Conservation (phyloP, 1,284 basidiomycete genomes). For the Albatrellus sp. region DNA sequence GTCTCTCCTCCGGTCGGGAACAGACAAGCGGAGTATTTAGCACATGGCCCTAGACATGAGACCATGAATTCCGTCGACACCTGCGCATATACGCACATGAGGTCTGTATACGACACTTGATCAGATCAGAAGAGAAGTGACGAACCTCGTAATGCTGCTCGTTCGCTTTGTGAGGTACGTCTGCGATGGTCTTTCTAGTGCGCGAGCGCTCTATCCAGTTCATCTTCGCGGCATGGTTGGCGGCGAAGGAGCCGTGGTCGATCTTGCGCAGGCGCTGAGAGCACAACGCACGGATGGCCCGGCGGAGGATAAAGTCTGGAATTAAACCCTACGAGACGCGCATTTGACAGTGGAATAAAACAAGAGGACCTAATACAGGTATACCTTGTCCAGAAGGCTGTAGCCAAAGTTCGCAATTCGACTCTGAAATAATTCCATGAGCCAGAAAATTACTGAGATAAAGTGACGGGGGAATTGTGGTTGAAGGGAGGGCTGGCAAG, state of each 20-base stretch:
- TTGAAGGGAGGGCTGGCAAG: too few species aligned
- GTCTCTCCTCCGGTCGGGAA: slow-evolving; percentile 58
- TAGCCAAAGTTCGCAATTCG: slow-evolving; percentile 14
- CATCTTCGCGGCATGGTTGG: slow-evolving; percentile 61
- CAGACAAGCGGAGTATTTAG: slow-evolving; percentile 64
- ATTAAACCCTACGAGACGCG: slow-evolving; percentile 33
- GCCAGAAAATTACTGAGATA: neutral
- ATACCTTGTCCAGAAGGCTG: slow-evolving; percentile 18
- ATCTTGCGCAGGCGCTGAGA: slow-evolving; percentile 52
- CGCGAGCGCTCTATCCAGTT: slow-evolving; percentile 43
- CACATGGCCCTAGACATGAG: slow-evolving; percentile 48
- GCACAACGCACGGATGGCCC: slow-evolving; percentile 46
- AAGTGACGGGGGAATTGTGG: neutral
- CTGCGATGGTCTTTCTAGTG: slow-evolving; percentile 46
- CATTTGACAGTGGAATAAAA: neutral
- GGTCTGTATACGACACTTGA: neutral
- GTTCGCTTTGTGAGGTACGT: slow-evolving; percentile 61
- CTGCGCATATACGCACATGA: slow-evolving; percentile 17
- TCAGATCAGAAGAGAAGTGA: neutral
- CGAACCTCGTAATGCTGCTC: slow-evolving; percentile 68
- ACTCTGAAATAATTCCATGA: neutral
- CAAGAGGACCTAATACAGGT: neutral
- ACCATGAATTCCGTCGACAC: slow-evolving; percentile 60
- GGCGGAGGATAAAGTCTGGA: slow-evolving; percentile 52
- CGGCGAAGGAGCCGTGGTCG: slow-evolving; percentile 45